These are phyloP conservation scores for Pseudopithomyces maydicus DNA, from an alignment of 2,329 filamentous ascomycete genomes.

Conservation along the genomic window DNA sequence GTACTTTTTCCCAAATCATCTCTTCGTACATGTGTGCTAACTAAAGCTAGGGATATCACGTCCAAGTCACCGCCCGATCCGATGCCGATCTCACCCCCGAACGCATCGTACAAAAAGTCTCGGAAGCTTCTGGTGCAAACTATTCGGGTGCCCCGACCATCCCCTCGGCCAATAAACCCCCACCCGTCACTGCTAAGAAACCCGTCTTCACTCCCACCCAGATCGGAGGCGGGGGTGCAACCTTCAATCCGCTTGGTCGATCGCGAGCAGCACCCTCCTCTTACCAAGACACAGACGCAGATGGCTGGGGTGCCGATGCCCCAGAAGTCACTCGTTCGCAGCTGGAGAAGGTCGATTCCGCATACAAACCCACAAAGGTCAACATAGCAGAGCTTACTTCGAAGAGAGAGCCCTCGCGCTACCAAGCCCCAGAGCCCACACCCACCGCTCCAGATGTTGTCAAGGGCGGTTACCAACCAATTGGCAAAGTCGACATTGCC, in stretches of 20 bases:
- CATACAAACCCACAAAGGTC: conserved; percentile 95
- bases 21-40: conserved; percentile 19
- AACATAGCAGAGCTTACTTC: conserved; percentile 85
- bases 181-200: conserved; percentile 80
- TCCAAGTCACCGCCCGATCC: conserved; percentile 94
- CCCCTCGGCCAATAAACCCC: conserved; percentile 61
- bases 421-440: conserved; percentile 57
- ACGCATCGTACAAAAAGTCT: conserved; percentile 87
- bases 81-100: conserved; percentile 88
- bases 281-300: conserved; percentile 70
- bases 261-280: conserved; percentile 59
- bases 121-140: conserved; percentile 92
- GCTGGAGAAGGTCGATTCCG: conserved; percentile 87
- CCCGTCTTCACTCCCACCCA: conserved; percentile 86
- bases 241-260: conserved; percentile 73
- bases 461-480: conserved; percentile 84
- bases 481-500: conserved; percentile 97
- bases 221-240: conserved; percentile 58
- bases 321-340: conserved; percentile 86
- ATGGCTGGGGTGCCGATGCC: conserved; percentile 95
- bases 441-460: conserved; percentile 67
- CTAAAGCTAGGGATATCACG: conserved; percentile 76
- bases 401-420: conserved; percentile 71
- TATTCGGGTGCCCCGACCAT: conserved; percentile 74
- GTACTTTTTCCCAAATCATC: conserved; percentile 48